These are phyloP conservation scores for Sarocladium oryzae DNA, from an alignment of 2,329 filamentous ascomycete species.

Conservation along the genomic window DNA sequence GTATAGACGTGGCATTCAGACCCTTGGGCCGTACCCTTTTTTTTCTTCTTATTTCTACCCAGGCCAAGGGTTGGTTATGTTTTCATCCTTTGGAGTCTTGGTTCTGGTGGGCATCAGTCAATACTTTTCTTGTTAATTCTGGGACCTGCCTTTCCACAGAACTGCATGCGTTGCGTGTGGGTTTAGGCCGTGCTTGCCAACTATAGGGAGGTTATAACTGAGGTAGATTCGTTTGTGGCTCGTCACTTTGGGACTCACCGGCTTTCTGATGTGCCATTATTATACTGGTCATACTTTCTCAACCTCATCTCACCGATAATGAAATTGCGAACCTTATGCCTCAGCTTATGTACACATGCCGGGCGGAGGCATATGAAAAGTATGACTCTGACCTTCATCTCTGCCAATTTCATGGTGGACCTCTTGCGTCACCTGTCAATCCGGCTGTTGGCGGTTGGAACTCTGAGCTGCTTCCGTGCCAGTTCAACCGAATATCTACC, in stretches of 20 bases:
- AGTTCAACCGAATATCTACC: conserved; percentile 1
- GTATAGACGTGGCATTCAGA: conserved; percentile 14
- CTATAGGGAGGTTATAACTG: background rate
- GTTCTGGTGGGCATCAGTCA: conserved; percentile 31
- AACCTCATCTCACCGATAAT: no score
- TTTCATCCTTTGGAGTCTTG: conserved; percentile 29
- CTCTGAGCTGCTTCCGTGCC: background rate
- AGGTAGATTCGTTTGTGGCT: background rate
- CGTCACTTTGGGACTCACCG: no score
- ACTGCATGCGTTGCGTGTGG: background rate
- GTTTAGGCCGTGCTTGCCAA: background rate
- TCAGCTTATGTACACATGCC: no score
- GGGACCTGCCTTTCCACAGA: conserved; percentile 11
- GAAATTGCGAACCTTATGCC: no score
- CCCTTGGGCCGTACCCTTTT: conserved; percentile 20
- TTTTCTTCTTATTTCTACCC: background rate
- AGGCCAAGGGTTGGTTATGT: background rate
- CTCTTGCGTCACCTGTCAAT: conserved; percentile 6
- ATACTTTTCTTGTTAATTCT: conserved; percentile 26
- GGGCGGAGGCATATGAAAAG: no score
- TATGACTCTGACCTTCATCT: no score
- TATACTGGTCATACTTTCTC: no score
- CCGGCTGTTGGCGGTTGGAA: background rate
- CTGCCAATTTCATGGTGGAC: background rate
- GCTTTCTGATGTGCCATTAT: no score